Evolutionary conservation across 768 basidiomycete genomes (phyloP).

Genomic region (Leccinum uliginosum): DNA sequence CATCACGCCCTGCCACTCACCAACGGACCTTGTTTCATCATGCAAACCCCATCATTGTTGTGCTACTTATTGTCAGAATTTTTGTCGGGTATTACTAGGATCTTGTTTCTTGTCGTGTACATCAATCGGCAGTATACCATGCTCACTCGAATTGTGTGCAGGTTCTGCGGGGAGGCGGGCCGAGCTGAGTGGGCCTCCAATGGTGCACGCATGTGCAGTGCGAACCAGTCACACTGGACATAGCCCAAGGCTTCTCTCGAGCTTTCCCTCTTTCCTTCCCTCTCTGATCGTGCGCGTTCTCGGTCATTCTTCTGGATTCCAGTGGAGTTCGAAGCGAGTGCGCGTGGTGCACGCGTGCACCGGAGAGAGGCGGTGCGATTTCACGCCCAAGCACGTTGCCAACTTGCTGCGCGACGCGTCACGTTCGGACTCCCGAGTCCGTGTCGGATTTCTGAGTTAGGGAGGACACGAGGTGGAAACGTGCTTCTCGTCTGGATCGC

Average conservation of each 20-base stretch:
- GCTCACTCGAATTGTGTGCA: too few species aligned
- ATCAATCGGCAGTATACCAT: neutral
- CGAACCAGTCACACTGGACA: too few species aligned
- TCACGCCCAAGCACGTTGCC: neutral
- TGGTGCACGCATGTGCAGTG: too few species aligned
- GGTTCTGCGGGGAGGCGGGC: too few species aligned
- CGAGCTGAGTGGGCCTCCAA: too few species aligned
- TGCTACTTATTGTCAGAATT: neutral
- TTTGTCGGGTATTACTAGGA: neutral
- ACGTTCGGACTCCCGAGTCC: too few species aligned
- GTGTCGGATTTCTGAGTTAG: neutral
- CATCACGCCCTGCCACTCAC: neutral
- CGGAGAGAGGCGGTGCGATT: neutral
- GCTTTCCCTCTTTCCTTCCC: too few species aligned
- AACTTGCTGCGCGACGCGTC: neutral
- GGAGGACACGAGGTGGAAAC: neutral
- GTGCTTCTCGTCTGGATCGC: neutral
- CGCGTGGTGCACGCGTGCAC: conserved; percentile 1
- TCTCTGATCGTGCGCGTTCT: too few species aligned
- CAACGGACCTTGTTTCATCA: neutral
- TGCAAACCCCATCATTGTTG: neutral
- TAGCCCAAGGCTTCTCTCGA: too few species aligned
- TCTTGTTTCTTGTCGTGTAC: neutral
- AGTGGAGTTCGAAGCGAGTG: neutral
- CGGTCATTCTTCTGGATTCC: too few species aligned